Percentiles rank a stretch among this genome's conserved stretches.
These are phyloP conservation scores for Boletus coccyginus DNA, from an alignment of 768 basidiomycete genomes.

Conservation along the genomic window DNA sequence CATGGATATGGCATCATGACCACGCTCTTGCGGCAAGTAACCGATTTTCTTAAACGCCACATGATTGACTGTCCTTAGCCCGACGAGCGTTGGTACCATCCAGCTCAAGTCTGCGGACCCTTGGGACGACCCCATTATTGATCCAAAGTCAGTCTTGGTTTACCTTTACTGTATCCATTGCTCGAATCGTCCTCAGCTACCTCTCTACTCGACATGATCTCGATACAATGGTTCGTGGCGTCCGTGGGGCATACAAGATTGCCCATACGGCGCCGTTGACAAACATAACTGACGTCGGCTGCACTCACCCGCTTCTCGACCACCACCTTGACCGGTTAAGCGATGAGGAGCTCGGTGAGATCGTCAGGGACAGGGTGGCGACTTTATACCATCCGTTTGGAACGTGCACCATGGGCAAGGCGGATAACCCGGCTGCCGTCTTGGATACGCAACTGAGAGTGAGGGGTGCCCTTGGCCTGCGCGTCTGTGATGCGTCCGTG, in stretches of 20 bases:
- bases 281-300: constrained; percentile 32
- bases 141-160: constrained; percentile 37
- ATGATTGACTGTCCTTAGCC: constrained; percentile 26
- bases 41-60: background rate
- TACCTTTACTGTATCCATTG: background rate
- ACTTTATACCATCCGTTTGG: constrained; percentile 46
- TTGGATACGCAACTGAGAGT: constrained; percentile 44
- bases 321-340: constrained; percentile 33
- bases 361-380: constrained; percentile 34
- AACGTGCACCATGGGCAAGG: constrained; percentile 36
- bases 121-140: constrained; percentile 41
- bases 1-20: constrained; percentile 19
- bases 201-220: constrained; percentile 41
- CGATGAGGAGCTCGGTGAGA: constrained; percentile 35
- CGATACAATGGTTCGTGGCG: constrained; percentile 39
- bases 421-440: constrained; percentile 40
- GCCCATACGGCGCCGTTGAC: constrained; percentile 38
- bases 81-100: constrained; percentile 42
- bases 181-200: constrained; percentile 33
- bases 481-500: constrained; percentile 47
- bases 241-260: constrained; percentile 38
- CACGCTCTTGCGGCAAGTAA: constrained; percentile 25
- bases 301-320: constrained; percentile 33
- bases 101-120: constrained; percentile 40
- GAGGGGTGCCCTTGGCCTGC: constrained; percentile 39